phyloP scores from a whole-genome alignment of 2,329 filamentous ascomycete species.

The Colletotrichum spaethianum region DNA sequence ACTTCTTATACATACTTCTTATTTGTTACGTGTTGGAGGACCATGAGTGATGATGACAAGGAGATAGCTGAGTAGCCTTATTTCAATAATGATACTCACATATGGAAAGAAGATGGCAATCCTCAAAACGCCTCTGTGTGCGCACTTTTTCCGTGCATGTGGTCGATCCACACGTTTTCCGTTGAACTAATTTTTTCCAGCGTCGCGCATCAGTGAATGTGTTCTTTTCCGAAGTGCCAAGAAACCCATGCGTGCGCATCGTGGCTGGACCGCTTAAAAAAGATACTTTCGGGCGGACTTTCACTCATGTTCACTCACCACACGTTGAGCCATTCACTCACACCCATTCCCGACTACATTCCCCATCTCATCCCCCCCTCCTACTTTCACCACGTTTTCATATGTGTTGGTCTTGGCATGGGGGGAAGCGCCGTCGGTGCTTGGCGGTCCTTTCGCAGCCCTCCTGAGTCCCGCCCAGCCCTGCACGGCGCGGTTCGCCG shows the following conservation, averaged over 20 bases:
- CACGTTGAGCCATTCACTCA: background rate
- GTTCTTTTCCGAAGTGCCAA: constrained; percentile 22
- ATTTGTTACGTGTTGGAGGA: constrained; percentile 8
- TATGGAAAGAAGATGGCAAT: background rate
- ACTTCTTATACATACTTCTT: constrained; percentile 27
- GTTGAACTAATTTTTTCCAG: background rate
- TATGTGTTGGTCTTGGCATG: constrained; percentile 8
- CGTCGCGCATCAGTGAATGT: background rate
- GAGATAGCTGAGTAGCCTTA: constrained; percentile 1
- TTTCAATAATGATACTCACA: background rate
- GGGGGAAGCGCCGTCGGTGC: constrained; percentile 1
- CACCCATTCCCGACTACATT: constrained; percentile 6
- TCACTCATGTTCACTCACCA: background rate
- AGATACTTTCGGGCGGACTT: no score
- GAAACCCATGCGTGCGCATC: background rate
- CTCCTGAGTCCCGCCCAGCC: background rate
- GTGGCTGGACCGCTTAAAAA: background rate
- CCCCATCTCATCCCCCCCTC: background rate
- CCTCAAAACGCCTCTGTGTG: background rate
- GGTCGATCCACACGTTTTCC: background rate
- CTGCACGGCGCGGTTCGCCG: background rate
- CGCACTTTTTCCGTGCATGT: background rate
- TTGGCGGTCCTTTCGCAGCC: constrained; percentile 5
- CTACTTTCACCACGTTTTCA: constrained; percentile 7
- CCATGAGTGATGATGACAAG: constrained; percentile 8